phyloP scores from a whole-genome alignment of 148 eudicot genomes.

The Fagopyrum tataricum region DNA sequence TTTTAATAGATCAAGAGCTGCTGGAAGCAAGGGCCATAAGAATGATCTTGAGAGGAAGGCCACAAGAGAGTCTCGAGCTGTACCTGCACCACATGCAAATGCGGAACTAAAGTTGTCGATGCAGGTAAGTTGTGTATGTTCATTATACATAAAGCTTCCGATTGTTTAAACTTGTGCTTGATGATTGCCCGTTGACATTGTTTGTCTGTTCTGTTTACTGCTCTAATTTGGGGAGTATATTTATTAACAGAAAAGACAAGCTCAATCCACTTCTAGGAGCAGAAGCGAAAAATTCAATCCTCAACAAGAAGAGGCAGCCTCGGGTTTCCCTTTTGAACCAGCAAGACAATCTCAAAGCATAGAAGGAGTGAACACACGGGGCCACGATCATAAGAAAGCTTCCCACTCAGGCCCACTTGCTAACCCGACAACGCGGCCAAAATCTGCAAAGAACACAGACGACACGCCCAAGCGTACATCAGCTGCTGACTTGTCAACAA shows the following conservation, averaged over 20 bases:
- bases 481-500: constrained; percentile 41
- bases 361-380: constrained; percentile 31
- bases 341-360: constrained; percentile 59
- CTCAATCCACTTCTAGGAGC: constrained; percentile 57
- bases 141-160: too few relatives aligned
- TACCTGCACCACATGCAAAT: constrained; percentile 91
- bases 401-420: constrained; percentile 91
- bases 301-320: constrained; percentile 81
- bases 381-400: constrained; percentile 46
- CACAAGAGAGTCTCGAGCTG: constrained; percentile 66
- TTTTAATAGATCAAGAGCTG: constrained; percentile 55
- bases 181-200: neutral
- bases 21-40: constrained; percentile 51
- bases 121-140: constrained; percentile 40
- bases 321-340: constrained; percentile 93
- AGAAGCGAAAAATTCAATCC: constrained; percentile 87
- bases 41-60: constrained; percentile 54
- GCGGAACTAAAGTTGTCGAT: constrained; percentile 71
- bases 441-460: constrained; percentile 53
- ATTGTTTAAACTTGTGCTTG: neutral
- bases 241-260: constrained; percentile 54
- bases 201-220: neutral
- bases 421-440: constrained; percentile 63
- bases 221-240: neutral
- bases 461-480: constrained; percentile 54